Percentiles rank a stretch among this genome's conserved stretches.
Conservation (phyloP, 495 filamentous ascomycete genomes). For the Cryomyces antarcticus region DNA sequence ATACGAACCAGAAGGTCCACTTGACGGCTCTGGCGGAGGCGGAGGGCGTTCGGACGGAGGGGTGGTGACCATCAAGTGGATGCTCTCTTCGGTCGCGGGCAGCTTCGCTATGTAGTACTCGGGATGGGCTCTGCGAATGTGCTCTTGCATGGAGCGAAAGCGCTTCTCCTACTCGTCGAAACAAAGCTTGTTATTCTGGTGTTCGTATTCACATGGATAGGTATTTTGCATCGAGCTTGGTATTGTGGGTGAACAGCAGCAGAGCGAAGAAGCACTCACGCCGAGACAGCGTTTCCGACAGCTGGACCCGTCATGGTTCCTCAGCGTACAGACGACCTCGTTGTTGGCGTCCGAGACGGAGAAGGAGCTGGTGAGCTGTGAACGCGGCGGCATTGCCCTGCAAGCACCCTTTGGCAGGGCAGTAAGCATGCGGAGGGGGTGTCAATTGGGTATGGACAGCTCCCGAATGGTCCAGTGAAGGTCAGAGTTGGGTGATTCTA, state of each 20-base stretch:
- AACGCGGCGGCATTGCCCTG: constrained; percentile 55
- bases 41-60: constrained; percentile 66
- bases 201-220: too few species aligned
- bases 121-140: constrained; percentile 92
- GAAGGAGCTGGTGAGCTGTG: constrained; percentile 73
- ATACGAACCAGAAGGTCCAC: constrained; percentile 8
- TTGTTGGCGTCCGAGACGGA: constrained; percentile 81
- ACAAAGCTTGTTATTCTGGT: background rate
- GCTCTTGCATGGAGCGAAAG: constrained; percentile 98
- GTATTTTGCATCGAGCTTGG: background rate
- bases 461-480: too few species aligned
- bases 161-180: constrained; percentile 57
- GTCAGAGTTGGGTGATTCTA: too few species aligned
- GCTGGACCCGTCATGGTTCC: constrained; percentile 88
- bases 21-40: constrained; percentile 18
- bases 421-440: too few species aligned
- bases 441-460: too few species aligned
- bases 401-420: background rate
- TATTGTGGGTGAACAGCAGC: constrained; percentile 1
- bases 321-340: constrained; percentile 91
- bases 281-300: constrained; percentile 95
- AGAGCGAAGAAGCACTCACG: constrained; percentile 35
- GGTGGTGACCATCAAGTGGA: constrained; percentile 82
- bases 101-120: constrained; percentile 98
- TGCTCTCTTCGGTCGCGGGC: constrained; percentile 96